Base-by-base conservation (phyloP, 345 rosid species). In the Geranium rotundifolium region DNA sequence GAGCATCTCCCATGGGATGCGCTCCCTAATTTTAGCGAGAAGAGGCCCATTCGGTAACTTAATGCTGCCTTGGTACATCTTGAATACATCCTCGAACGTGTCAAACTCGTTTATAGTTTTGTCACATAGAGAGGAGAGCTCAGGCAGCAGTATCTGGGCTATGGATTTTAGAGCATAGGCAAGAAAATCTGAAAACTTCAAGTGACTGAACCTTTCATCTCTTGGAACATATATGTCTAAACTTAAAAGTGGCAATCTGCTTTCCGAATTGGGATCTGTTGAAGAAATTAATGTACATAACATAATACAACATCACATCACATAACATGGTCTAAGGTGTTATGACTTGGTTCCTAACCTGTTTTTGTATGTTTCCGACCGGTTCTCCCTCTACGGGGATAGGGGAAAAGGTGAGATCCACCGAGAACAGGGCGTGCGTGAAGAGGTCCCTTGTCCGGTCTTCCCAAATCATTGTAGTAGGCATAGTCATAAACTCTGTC, bases 31-130 rank as follows among this genome's bases (percentile, higher is more conserved):
- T 74, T 84, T 85, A 29, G 70, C 31, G 1, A 80, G 30, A 12
- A 63, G 69, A 0, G 61, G 57, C 1, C 60, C 73, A 58, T 69
- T 64, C 2, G 85, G 86, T 46, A 80, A 72, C 61, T 74, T 74
- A 37, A 87, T 41, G 41, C 95, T 76, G n/a, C 86, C 90, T 61
- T 87, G 87, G 20, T 93, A 87, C 65, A 89, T 85, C 27, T 75
- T 72, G 34, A 82, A 74, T 23, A 90, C 85, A 54, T 93, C 96
- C 50, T 79, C 78, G 1, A 90, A 83, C 14, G 83, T 76, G 60
- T 90, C 97, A 56, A 93, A 93, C 71, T 93, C 99, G 54, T 93
- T 83, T 34, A 81, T 72, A 58, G 90, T 89, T 69, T 87, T 84
- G 84, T 89, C 87, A 67, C 72, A 82, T 58, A 90, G 54, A 18